Percentiles rank a stretch among this genome's conserved stretches.
These are phyloP conservation scores for Pythium utonaiense DNA, from an alignment of 352 stramenopile species.

Conservation along the genomic window DNA sequence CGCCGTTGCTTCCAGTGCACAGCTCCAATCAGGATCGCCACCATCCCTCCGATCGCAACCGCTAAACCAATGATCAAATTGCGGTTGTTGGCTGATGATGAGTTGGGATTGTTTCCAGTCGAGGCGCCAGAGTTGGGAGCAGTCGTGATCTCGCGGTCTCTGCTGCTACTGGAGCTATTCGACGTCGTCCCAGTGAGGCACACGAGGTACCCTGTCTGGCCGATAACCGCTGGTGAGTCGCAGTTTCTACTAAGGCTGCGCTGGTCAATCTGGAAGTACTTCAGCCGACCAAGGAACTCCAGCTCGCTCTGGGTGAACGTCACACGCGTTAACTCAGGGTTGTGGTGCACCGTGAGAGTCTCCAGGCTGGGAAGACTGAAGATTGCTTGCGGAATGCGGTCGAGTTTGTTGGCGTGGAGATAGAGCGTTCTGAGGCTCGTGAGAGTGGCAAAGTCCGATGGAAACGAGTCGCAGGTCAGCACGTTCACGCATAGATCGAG, in stretches of 20 bases:
- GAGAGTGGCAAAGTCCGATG: constrained; percentile 2
- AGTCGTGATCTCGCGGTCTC: neutral
- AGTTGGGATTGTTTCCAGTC: neutral
- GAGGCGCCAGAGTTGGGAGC: neutral
- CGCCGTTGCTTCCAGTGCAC: constrained; percentile 16
- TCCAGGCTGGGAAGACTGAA: constrained; percentile 15
- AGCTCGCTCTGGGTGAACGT: constrained; percentile 27
- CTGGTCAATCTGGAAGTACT: constrained; percentile 29
- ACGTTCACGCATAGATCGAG: constrained; percentile 17
- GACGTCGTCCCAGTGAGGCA: constrained; percentile 21
- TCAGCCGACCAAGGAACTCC: constrained; percentile 25
- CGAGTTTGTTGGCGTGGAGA: constrained; percentile 19
- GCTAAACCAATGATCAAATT: constrained; percentile 13
- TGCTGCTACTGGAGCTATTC: neutral
- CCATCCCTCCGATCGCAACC: neutral
- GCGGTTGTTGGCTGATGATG: neutral
- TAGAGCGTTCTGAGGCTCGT: constrained; percentile 11
- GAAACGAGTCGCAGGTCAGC: constrained; percentile 3
- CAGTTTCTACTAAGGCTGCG: constrained; percentile 25
- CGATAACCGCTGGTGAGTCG: constrained; percentile 1
- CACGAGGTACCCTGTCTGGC: constrained; percentile 21
- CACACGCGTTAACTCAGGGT: constrained; percentile 21
- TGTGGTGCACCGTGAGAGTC: constrained; percentile 21
- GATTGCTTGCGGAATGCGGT: neutral
- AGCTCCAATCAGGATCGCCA: constrained; percentile 17